Conservation (phyloP, 495 filamentous ascomycete genomes). For the Staphylotrichum longicolle region DNA sequence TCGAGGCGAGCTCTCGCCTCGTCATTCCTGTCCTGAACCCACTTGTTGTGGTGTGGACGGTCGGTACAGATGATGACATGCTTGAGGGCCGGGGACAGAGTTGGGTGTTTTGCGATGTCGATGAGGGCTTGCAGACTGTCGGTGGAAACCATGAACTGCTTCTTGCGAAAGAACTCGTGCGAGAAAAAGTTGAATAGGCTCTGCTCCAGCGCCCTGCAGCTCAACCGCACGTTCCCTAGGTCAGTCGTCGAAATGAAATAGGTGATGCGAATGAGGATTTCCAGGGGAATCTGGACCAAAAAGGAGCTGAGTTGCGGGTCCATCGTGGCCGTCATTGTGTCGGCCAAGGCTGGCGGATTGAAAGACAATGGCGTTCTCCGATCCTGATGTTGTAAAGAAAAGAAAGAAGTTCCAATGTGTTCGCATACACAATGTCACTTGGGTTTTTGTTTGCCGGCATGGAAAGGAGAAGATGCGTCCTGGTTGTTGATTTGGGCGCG, state of each 20-base stretch:
- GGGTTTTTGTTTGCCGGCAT: no score
- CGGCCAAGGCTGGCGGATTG: not conserved
- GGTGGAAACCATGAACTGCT: conserved; percentile 53
- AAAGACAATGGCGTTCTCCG: no score
- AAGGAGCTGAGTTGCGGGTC: conserved; percentile 14
- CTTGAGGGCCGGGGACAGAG: conserved; percentile 39
- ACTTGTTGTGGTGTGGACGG: not conserved
- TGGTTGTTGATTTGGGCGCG: no score
- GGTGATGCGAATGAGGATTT: conserved; percentile 45
- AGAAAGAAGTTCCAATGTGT: no score
- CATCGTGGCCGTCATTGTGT: not conserved
- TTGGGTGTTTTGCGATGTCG: conserved; percentile 51
- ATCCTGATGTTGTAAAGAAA: no score
- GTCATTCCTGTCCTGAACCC: not conserved
- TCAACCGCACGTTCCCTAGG: conserved; percentile 45
- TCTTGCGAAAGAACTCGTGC: conserved; percentile 55
- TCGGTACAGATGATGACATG: conserved; percentile 52
- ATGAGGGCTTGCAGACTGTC: conserved; percentile 50
- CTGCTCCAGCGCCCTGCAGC: conserved; percentile 47
- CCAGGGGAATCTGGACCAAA: conserved; percentile 36
- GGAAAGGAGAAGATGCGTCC: no score
- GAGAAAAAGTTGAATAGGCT: conserved; percentile 46
- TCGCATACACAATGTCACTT: no score
- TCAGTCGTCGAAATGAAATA: conserved; percentile 44
- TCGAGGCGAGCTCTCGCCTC: not conserved